These are phyloP conservation scores for Yamadazyma takamatsuzukensis DNA, from an alignment of 805 yeast genomes.

Conservation along the genomic window DNA sequence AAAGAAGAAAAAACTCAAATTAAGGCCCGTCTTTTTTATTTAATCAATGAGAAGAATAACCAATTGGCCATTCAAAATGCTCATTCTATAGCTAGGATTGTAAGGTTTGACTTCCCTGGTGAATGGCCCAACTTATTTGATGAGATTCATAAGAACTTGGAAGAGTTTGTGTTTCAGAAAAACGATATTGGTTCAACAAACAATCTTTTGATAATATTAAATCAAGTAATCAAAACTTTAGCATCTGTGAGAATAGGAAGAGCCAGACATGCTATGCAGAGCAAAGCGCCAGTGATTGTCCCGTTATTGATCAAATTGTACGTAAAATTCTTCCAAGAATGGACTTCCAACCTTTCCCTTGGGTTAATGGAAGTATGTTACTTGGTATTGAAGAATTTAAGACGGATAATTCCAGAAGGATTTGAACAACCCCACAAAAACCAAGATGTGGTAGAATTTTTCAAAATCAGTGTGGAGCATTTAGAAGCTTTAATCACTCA, in stretches of 20 bases:
- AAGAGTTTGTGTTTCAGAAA: conserved; percentile 35
- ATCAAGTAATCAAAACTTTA: conserved; percentile 73
- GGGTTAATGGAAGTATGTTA: conserved; percentile 72
- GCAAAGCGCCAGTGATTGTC: conserved; percentile 60
- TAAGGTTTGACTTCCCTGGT: conserved; percentile 78
- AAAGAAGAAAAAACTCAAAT: conserved; percentile 71
- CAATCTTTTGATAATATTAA: conserved; percentile 63
- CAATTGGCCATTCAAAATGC: conserved; percentile 83
- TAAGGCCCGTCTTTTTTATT: conserved; percentile 51
- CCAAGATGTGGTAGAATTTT: conserved; percentile 55
- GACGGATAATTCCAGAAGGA: conserved; percentile 75
- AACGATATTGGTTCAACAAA: conserved; percentile 52
- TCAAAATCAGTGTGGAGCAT: conserved; percentile 54
- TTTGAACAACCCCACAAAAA: conserved; percentile 66
- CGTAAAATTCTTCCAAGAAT: conserved; percentile 52
- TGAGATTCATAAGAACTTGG: conserved; percentile 47
- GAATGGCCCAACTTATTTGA: conserved; percentile 86
- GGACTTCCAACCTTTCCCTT: conserved; percentile 52
- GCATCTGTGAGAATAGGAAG: conserved; percentile 80
- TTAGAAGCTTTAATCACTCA: conserved; percentile 52
- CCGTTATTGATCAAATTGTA: conserved; percentile 61
- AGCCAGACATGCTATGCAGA: conserved; percentile 72
- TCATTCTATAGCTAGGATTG: conserved; percentile 72
- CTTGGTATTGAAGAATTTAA: conserved; percentile 65
- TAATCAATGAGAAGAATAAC: conserved; percentile 65